A percentile compares a stretch with the other conserved stretches of the same genome.
Conservation (phyloP, 495 filamentous ascomycete genomes). For the Penicillium bialowiezense region DNA sequence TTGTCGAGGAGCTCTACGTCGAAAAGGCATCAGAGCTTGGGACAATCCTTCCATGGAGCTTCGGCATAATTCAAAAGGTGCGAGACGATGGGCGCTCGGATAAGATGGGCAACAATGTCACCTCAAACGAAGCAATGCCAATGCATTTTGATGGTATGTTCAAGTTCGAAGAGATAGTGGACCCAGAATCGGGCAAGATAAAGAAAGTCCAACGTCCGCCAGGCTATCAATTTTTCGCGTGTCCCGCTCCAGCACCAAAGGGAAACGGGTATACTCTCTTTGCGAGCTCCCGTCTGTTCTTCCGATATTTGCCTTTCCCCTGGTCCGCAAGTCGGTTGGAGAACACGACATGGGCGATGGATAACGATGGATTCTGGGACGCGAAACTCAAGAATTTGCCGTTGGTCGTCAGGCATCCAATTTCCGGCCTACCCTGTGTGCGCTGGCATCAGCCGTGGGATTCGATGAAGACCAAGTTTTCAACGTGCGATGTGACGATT, state of each 20-base stretch:
- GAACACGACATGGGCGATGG: slow-evolving; percentile 38
- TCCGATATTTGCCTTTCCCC: slow-evolving; percentile 43
- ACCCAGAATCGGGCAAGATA: slow-evolving; percentile 25
- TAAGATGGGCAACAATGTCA: slow-evolving; percentile 43
- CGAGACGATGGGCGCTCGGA: slow-evolving; percentile 37
- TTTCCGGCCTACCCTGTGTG: slow-evolving; percentile 40
- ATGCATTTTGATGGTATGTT: slow-evolving; percentile 57
- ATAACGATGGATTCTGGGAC: slow-evolving; percentile 39
- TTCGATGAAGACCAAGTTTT: slow-evolving; percentile 45
- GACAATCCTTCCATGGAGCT: slow-evolving; percentile 44
- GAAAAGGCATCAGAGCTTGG: slow-evolving; percentile 46
- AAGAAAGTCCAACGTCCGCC: slow-evolving; percentile 23
- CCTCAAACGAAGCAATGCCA: slow-evolving; percentile 52
- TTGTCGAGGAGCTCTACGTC: slow-evolving; percentile 41
- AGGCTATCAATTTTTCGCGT: slow-evolving; percentile 53
- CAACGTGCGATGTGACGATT: slow-evolving; percentile 43
- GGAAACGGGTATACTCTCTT: slow-evolving; percentile 52
- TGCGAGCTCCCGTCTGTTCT: slow-evolving; percentile 47
- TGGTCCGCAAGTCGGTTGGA: slow-evolving; percentile 38
- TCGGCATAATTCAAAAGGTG: slow-evolving; percentile 48
- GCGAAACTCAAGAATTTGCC: slow-evolving; percentile 40
- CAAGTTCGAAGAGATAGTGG: slow-evolving; percentile 39
- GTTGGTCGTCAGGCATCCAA: slow-evolving; percentile 48
- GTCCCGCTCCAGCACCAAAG: slow-evolving; percentile 43
- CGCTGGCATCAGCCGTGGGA: slow-evolving; percentile 57